phyloP scores from a whole-genome alignment of 345 rosid genomes.

The Eutrema heterophyllum region DNA sequence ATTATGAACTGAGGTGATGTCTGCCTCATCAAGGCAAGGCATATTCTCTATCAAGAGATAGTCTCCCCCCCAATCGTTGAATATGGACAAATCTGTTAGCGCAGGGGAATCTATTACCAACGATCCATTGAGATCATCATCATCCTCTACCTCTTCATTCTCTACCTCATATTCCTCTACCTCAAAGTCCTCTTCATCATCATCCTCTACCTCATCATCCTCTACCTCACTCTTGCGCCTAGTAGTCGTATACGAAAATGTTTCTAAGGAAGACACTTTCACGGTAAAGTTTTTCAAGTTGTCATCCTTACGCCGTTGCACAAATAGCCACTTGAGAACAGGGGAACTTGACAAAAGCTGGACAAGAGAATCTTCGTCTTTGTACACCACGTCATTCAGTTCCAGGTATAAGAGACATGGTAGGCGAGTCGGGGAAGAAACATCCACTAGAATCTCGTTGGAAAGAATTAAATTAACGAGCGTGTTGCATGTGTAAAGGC shows the following conservation, averaged over 20 bases:
- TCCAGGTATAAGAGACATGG: background rate
- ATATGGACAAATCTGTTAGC: background rate
- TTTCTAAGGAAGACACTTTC: background rate
- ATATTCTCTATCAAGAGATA: background rate
- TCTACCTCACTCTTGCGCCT: background rate
- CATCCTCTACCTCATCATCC: no score
- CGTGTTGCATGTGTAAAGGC: slow-evolving; percentile 6
- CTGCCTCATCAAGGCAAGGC: background rate
- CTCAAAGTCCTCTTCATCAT: no score
- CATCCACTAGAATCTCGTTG: background rate
- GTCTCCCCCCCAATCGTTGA: background rate
- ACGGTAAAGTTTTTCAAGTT: background rate
- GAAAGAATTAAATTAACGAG: background rate
- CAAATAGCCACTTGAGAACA: rapidly evolving
- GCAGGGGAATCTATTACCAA: background rate
- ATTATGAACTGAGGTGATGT: rapidly evolving
- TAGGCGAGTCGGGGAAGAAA: background rate
- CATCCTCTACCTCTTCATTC: background rate
- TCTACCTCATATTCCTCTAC: no score
- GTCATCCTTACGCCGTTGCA: background rate
- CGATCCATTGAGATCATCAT: background rate
- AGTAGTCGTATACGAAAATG: background rate
- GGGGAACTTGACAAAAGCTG: background rate
- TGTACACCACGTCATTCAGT: background rate
- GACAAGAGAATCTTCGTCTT: background rate